Evolutionary conservation across 148 eudicot genomes (phyloP).

Genomic region (Rhododendron williamsianum): DNA sequence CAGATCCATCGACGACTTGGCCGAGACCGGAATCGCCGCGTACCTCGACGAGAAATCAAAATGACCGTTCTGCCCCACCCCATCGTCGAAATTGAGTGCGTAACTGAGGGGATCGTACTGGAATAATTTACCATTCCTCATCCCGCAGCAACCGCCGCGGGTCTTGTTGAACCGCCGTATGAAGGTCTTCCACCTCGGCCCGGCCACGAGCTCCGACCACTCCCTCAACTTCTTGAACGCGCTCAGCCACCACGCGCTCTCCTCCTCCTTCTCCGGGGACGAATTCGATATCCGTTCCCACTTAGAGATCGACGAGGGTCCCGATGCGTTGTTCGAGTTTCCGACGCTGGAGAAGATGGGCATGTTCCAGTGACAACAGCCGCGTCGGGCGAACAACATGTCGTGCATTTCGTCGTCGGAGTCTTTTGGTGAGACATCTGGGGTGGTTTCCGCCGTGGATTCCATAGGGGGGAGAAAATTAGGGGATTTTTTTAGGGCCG

Average conservation of each 20-base stretch:
- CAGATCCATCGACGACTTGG: conserved; percentile 22
- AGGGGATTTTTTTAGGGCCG: neutral
- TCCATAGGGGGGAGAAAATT: neutral
- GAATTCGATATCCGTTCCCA: conserved; percentile 31
- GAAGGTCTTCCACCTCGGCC: conserved; percentile 84
- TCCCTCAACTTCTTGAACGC: conserved; percentile 58
- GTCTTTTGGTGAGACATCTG: neutral
- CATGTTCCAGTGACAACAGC: conserved; percentile 26
- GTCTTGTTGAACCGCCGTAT: conserved; percentile 56
- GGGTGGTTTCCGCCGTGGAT: conserved; percentile 3
- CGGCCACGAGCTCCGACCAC: conserved; percentile 82
- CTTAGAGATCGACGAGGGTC: neutral
- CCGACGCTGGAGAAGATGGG: conserved; percentile 7
- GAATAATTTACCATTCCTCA: conserved; percentile 27
- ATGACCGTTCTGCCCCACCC: conserved; percentile 30
- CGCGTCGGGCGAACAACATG: conserved; percentile 9
- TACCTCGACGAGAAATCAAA: conserved; percentile 33
- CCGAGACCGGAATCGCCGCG: conserved; percentile 28
- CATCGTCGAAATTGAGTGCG: conserved; percentile 74
- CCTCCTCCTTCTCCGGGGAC: conserved; percentile 13
- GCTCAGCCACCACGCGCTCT: conserved; percentile 37
- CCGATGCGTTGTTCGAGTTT: neutral
- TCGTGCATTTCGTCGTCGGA: conserved; percentile 14
- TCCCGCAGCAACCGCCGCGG: conserved; percentile 10
- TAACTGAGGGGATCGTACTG: conserved; percentile 75